Base-by-base conservation (phyloP, 495 filamentous ascomycete species). In the Glonium stellatum region DNA sequence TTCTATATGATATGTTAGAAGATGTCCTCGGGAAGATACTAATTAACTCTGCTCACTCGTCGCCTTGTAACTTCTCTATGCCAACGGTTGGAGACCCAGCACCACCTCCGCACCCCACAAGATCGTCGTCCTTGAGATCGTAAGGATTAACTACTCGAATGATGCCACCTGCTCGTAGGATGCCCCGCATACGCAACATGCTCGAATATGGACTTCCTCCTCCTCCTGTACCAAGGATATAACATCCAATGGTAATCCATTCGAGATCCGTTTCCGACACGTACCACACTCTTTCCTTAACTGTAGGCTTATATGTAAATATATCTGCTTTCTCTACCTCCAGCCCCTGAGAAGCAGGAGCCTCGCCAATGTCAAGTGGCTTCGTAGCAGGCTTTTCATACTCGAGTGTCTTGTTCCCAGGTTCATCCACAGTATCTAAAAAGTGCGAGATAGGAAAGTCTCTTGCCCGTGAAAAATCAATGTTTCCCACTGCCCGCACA, bases 151-250 rank as follows among this genome's bases (percentile, higher is more conserved):
- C 72, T 4, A 82, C 76, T 10, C 75, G 72, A 22, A 81, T 73
- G 0, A 73, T 67, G 35, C 72, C 75, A 12, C 79, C 79, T 18
- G 69, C 65, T 5, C 75, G 74, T 0, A 82, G 68, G 37, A 79
- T 75, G n/a, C 76, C 67, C 0, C 75, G 70, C 11, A 80, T 71
- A 10, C 73, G 67, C 5, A 75, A 64, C 51, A 61, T 65, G 42
- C 35, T 62, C 9, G 58, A 61, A 35, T 79, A 79, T 10, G 79
- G 79, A 10, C 72, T 77, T 4, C 79, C 79, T 12, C 83, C 83
- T 0, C 83, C 83, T 8, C 82, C 84, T 0, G 79, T 81, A 5
- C 83, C 84, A 13, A 87, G 78, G 56, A 87, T 78, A 59, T 82
- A 81, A 63, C 81, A 82, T 1, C 84, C 84, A 22, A 75, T 77